Percentiles rank a stretch among this genome's conserved stretches.
phyloP scores from a whole-genome alignment of 495 filamentous ascomycete genomes.

The Endocarpon pusillum region DNA sequence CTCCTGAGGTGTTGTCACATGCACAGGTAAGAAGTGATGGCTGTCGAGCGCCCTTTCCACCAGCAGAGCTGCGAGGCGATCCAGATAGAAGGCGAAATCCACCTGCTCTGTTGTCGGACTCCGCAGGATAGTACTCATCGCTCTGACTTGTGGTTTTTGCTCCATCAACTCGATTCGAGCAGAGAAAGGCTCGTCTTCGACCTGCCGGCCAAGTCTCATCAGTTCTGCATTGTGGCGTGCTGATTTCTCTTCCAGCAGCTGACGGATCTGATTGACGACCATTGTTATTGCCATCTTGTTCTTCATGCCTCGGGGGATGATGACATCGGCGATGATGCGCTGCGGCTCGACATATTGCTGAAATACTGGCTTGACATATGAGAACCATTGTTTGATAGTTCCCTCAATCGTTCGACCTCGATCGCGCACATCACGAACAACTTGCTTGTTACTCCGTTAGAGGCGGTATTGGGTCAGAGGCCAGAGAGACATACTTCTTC shows the following conservation, averaged over 20 bases:
- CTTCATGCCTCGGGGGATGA: slow-evolving; percentile 84
- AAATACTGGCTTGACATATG: slow-evolving; percentile 90
- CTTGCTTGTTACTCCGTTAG: slow-evolving; percentile 26
- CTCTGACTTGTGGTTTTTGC: slow-evolving; percentile 59
- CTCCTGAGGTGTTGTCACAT: slow-evolving; percentile 51
- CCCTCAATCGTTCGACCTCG: slow-evolving; percentile 79
- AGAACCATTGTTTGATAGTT: slow-evolving; percentile 95
- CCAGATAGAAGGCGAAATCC: slow-evolving; percentile 94
- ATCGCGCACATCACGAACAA: slow-evolving; percentile 71
- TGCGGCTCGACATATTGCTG: slow-evolving; percentile 83
- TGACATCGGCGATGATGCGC: slow-evolving; percentile 74
- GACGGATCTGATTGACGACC: slow-evolving; percentile 78
- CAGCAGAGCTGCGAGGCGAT: slow-evolving; percentile 66
- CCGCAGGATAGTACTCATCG: slow-evolving; percentile 82
- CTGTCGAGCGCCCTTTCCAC: slow-evolving; percentile 70
- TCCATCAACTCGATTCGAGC: slow-evolving; percentile 52
- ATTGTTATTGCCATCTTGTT: slow-evolving; percentile 92
- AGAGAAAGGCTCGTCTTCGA: slow-evolving; percentile 53
- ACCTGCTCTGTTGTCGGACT: slow-evolving; percentile 62
- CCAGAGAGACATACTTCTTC: slow-evolving; percentile 49
- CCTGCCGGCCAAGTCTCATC: slow-evolving; percentile 47
- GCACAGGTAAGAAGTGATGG: slow-evolving; percentile 39
- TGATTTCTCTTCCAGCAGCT: slow-evolving; percentile 72
- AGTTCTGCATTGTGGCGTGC: slow-evolving; percentile 62
- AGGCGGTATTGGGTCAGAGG: background rate